Base-by-base conservation (phyloP, 805 yeast genomes). In the Metschnikowia koreensis region DNA sequence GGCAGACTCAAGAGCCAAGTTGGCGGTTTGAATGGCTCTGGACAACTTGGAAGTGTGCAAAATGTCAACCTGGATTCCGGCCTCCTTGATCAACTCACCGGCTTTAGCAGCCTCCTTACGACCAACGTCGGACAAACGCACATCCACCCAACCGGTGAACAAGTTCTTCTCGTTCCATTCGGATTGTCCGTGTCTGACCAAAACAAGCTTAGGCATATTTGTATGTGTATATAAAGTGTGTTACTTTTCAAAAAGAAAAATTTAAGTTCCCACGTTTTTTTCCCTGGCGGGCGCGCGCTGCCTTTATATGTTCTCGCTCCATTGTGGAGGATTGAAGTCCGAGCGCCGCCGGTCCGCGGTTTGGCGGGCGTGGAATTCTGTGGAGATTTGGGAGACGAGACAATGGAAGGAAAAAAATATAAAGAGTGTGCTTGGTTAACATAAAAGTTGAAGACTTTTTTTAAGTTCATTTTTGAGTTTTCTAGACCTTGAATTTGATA, bases 131-230 rank as follows among this genome's bases (percentile, higher is more conserved):
- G 93, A 84, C 71, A 92, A 82, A 67, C 82, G 79, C 63, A 90
- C 96, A 75, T 92, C 98, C 58, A 93, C 97, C 98, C 98, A 92
- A 69, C 98, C 98, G 74, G 97, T 92, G 87, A 92, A 92, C 64
- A 92, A 81, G 83, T 92, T 93, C 81, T 90, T 89, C 76, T 90
- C 96, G 77, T 92, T 92, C 98, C 98, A 92, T 75, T 89, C 97
- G 79, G 96, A 89, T 82, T 93, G 97, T 67, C 98, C 98, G 92
- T 92, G 98, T 82, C 98, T 92, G 64, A 93, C 91, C 71, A 92
- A 81, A 70, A 92, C 84, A 75, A 92, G 81, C 76, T 88, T 90
- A 52, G 73, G 75, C 79, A 74, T 74, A 54, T 46, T 65, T n/a
- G n/a, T 12, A n/a, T 13, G 37, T 46, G 36, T 26, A 15, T 38